Evolutionary conservation across 192 early-diverging fungal genomes (phyloP), one percentile per base, ranked within the genome.

Genomic region (Backusella tuberculispora): DNA sequence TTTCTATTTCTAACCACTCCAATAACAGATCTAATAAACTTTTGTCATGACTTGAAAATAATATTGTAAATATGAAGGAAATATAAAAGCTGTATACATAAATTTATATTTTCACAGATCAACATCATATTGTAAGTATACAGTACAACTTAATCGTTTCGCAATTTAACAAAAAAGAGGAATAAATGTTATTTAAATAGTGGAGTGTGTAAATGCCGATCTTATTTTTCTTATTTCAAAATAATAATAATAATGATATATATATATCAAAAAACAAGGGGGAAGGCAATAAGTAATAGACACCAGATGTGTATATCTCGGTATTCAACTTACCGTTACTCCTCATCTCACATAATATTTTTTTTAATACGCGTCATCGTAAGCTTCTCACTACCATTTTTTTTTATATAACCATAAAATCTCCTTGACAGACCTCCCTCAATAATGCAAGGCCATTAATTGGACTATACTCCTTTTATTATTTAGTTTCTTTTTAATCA

Each of bases 371-470:
- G 9, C 21, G 21, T 60, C 53, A 60, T 60, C 53, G 53, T 26
- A 60, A 24, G 21, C 12, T 26, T 24, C 26, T 60, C 21, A 60
- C 53, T 60, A 24, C 50, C 24, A 21, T 56, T 26, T 8, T 3
- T 21, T 17, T 50, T 60, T 34, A 1, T 34, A 34, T 34, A 34
- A 2, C 29, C 29, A 6, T 60, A 12, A 21, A 24, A 26, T 60
- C 53, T 26, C 53, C 53, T 60, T 60, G 53, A 60, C 53, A 60
- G 53, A 24, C 21, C 53, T 60, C 53, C 53, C 10, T 60, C 53
- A 60, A 2, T 60, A 60, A 60, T 60, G 53, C 53, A 60, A 60
- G 26, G 53, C 24, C 26, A 26, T 60, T 60, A 60, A 60, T 60
- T 60, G 53, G 21, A 26, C 21, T 12, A 26, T 12, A 4, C 53